Evolutionary conservation across 345 rosid genomes (phyloP), one percentile per base, ranked within the genome.

Genomic region (Mallotus nudiflorus): DNA sequence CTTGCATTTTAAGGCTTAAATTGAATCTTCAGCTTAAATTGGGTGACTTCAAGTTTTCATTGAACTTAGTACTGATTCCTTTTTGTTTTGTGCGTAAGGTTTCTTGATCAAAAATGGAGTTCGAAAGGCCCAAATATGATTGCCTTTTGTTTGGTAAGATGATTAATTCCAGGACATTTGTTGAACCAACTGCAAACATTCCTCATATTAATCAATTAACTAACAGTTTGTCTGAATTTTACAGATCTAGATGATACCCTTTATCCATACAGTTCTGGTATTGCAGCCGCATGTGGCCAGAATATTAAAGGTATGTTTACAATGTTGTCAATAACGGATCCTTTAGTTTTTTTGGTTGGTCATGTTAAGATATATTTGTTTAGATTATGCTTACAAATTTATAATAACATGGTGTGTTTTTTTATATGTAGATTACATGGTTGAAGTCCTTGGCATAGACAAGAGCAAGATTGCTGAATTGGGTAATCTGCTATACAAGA

Each of bases 361-460:
- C n/a, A n/a, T n/a, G n/a, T n/a, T n/a, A n/a, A n/a, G n/a, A n/a
- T n/a, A n/a, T n/a, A n/a, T n/a, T n/a, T n/a, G 42, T 51, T 68
- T 65, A 51, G 42, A 39, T 4, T 60, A 28, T 15, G 15, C n/a
- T n/a, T n/a, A n/a, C n/a, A n/a, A 55, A 27, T 58, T 67, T 52
- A 13, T 57, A 22, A 62, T 65, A 37, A 63, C 60, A 7, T 65
- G 35, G 24, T 58, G 39, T 57, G 49, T 9, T 9, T 22, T 56
- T 31, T 70, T 67, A 65, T 64, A 95, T 67, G 67, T 61, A 95
- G 99, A 89, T 78, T 95, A 89, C 58, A 90, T 95, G 98, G 79
- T 85, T 67, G 99, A 95, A 74, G 73, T 75, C 64, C 91, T 95
- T 44, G 91, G 98, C 67, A 89, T 95, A 62, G 85, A 89, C 1